Percentiles rank a stretch among this genome's conserved stretches.
Conservation (phyloP, 495 filamentous ascomycete genomes). For the Trichocladium uniseriatum region DNA sequence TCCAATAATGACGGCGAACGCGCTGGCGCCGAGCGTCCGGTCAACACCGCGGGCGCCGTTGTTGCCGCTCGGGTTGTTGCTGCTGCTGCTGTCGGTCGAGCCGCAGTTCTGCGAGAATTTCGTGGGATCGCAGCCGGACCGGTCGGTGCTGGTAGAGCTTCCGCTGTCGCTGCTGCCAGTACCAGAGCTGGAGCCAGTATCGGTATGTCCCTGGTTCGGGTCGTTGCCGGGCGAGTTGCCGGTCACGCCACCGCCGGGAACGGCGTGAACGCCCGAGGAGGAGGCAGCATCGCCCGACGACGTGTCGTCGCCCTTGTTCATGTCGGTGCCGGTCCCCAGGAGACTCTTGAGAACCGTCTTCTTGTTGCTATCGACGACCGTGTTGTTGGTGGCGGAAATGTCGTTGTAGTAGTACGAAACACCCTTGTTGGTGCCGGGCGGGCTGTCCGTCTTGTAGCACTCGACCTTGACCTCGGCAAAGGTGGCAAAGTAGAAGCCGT, state of each 20-base stretch:
- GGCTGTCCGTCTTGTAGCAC: conserved; percentile 67
- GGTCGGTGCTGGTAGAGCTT: conserved; percentile 8
- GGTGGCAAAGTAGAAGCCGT: conserved; percentile 82
- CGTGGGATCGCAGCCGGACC: conserved; percentile 15
- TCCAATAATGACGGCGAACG: conserved; percentile 42
- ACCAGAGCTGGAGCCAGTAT: conserved; percentile 8
- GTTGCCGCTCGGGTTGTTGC: conserved; percentile 18
- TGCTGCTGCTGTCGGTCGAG: neutral
- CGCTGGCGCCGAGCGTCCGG: conserved; percentile 34
- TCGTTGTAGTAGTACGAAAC: conserved; percentile 70
- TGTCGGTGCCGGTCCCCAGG: conserved; percentile 65
- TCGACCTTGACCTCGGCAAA: conserved; percentile 68
- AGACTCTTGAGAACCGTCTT: conserved; percentile 71
- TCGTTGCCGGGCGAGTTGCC: conserved; percentile 7
- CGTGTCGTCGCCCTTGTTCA: conserved; percentile 41
- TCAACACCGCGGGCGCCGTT: conserved; percentile 30
- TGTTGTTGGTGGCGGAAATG: conserved; percentile 56
- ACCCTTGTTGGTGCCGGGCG: conserved; percentile 48
- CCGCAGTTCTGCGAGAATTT: conserved; percentile 32
- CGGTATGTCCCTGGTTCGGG: too few species aligned
- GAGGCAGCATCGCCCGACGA: conserved; percentile 19
- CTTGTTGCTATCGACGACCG: conserved; percentile 65
- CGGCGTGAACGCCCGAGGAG: conserved; percentile 20
- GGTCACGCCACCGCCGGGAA: conserved; percentile 31
- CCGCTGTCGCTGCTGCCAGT: conserved; percentile 2